These are phyloP conservation scores for Poa pratensis DNA, from an alignment of 176 grass and related monocot genomes.

Conservation along the genomic window DNA sequence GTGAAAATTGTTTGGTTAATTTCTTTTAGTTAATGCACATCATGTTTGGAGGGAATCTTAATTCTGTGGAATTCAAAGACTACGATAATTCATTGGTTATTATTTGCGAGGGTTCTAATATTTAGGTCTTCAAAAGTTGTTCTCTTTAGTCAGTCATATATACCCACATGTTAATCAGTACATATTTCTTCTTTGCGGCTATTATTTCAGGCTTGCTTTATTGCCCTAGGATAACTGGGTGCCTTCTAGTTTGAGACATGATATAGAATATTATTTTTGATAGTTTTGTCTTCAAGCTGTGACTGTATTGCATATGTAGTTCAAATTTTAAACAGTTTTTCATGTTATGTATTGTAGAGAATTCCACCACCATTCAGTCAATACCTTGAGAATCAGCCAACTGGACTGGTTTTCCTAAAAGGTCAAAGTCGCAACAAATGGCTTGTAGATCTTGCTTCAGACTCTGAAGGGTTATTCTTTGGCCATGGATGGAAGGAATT, in stretches of 20 bases:
- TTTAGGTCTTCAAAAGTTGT: not conserved
- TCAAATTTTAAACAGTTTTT: not conserved
- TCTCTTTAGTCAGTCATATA: constrained; percentile 1
- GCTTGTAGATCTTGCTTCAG: constrained; percentile 51
- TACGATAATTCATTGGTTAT: not conserved
- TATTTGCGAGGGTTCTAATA: not conserved
- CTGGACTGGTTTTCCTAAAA: constrained; percentile 45
- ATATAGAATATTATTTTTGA: constrained; percentile 1
- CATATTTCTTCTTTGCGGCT: not conserved
- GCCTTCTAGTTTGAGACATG: not conserved
- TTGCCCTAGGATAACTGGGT: not conserved
- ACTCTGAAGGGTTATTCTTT: constrained; percentile 43
- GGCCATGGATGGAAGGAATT: constrained; percentile 67
- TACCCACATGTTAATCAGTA: not conserved
- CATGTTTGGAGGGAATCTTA: not conserved
- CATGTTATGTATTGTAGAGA: constrained; percentile 49
- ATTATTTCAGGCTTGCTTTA: not conserved
- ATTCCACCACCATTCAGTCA: constrained; percentile 48
- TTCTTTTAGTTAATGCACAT: not conserved
- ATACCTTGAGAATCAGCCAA: constrained; percentile 48
- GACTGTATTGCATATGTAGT: not conserved
- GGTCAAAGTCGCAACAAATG: constrained; percentile 62
- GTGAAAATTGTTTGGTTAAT: not conserved
- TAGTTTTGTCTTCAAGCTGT: not conserved
- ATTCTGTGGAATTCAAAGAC: not conserved